Evolutionary conservation across 1,284 basidiomycete species (phyloP).

Genomic region (Meira miltonrushii): DNA sequence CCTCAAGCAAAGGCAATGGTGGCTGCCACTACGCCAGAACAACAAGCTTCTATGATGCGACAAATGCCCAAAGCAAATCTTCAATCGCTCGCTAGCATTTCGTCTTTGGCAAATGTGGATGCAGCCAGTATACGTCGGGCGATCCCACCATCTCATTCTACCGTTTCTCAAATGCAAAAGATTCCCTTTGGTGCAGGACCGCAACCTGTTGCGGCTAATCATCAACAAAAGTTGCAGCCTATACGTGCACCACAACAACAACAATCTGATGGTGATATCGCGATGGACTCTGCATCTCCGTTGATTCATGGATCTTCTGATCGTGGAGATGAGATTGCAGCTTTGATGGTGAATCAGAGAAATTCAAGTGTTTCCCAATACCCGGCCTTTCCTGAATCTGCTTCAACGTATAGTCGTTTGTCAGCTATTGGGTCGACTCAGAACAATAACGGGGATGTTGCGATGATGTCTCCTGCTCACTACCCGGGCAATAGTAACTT

Average conservation of each 20-base stretch:
- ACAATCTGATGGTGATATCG: constrained; percentile 18
- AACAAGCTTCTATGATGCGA: constrained; percentile 15
- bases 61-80: constrained; percentile 49
- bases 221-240: constrained; percentile 50
- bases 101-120: constrained; percentile 9
- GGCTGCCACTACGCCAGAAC: constrained; percentile 23
- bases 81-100: neutral
- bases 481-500: no score
- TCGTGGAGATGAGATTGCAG: neutral
- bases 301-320: neutral
- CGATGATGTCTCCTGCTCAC: no score
- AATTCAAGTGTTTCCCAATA: constrained; percentile 29
- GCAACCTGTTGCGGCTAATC: constrained; percentile 37
- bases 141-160: constrained; percentile 31
- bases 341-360: constrained; percentile 8
- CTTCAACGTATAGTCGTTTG: constrained; percentile 23
- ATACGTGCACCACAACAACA: constrained; percentile 14
- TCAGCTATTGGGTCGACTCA: no score
- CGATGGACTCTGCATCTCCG: constrained; percentile 16
- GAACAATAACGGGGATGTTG: no score
- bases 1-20: constrained; percentile 20
- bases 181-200: constrained; percentile 32
- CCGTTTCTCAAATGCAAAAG: constrained; percentile 12
- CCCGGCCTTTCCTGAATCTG: constrained; percentile 40
- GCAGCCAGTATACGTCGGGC: constrained; percentile 21